phyloP scores from a whole-genome alignment of 768 basidiomycete species.

The Leucocoprinus leucothites region DNA sequence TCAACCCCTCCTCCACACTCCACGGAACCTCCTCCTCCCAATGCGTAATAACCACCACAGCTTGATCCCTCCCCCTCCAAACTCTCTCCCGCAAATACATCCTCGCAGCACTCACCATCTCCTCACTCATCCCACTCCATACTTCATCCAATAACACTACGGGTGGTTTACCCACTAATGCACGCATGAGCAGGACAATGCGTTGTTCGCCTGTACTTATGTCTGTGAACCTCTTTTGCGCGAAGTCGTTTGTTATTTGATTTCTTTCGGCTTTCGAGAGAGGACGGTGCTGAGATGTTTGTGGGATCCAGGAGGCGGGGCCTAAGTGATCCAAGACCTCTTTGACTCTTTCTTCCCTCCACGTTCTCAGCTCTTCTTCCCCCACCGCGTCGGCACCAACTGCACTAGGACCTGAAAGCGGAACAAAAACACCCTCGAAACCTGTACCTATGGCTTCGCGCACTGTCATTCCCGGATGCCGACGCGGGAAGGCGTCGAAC shows the following conservation, averaged over 20 bases:
- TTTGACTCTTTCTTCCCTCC: conserved; percentile 39
- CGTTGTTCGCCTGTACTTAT: conserved; percentile 76
- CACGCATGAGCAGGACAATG: conserved; percentile 80
- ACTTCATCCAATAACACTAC: conserved; percentile 89
- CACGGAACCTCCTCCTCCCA: conserved; percentile 93
- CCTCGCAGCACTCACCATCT: conserved; percentile 65
- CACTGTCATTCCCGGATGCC: conserved; percentile 56
- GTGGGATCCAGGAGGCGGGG: conserved; percentile 44
- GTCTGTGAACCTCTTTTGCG: conserved; percentile 51
- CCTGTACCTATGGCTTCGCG: conserved; percentile 85
- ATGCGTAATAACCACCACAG: conserved; percentile 84
- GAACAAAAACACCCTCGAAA: conserved; percentile 81
- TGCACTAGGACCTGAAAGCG: conserved; percentile 34
- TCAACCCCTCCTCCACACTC: conserved; percentile 53
- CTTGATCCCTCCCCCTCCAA: conserved; percentile 56
- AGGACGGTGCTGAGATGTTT: not conserved
- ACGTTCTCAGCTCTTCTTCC: conserved; percentile 23
- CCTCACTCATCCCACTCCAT: conserved; percentile 88
- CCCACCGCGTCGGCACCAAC: conserved; percentile 36
- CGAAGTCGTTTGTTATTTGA: conserved; percentile 30
- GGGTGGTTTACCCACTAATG: conserved; percentile 70
- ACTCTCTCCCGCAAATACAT: conserved; percentile 57
- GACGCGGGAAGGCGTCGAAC: conserved; percentile 84
- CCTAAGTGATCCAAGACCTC: conserved; percentile 66
- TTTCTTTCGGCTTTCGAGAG: not conserved